These are phyloP conservation scores for Naganishia sp. DNA, from an alignment of 1,284 basidiomycete species.

Conservation along the genomic window DNA sequence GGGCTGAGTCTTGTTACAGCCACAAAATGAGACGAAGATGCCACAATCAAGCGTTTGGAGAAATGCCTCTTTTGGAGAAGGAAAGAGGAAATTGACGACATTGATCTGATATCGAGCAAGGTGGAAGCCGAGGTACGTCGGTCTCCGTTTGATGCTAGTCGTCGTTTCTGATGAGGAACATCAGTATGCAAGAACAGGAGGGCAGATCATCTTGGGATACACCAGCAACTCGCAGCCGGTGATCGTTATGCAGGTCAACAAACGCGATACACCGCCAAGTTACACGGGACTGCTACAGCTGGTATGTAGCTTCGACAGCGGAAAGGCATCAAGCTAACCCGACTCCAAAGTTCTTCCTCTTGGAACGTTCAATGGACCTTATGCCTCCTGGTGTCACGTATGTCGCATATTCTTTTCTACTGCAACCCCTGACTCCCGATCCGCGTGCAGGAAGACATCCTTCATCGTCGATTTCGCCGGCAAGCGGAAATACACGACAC, in stretches of 20 bases:
- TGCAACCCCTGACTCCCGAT: neutral
- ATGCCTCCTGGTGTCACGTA: constrained; percentile 46
- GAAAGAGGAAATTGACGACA: constrained; percentile 43
- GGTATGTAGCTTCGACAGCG: constrained; percentile 11
- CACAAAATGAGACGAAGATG: constrained; percentile 38
- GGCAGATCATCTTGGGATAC: constrained; percentile 32
- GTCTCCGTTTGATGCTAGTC: neutral
- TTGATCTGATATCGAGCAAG: constrained; percentile 41
- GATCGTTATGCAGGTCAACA: constrained; percentile 31
- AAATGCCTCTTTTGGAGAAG: constrained; percentile 45
- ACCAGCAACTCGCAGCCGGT: constrained; percentile 25
- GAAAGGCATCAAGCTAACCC: neutral
- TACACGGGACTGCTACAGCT: constrained; percentile 30
- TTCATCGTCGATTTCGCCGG: constrained; percentile 50
- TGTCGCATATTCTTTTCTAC: constrained; percentile 15
- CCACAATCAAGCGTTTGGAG: constrained; percentile 44
- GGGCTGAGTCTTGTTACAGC: constrained; percentile 30
- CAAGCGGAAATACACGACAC: constrained; percentile 42
- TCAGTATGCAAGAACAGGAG: constrained; percentile 28
- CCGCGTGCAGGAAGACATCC: constrained; percentile 36
- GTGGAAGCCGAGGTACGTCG: constrained; percentile 43
- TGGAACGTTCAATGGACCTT: constrained; percentile 48
- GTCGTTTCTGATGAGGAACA: neutral
- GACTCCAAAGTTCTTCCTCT: constrained; percentile 41
- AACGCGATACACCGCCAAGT: constrained; percentile 29